Conservation (phyloP, 2,329 filamentous ascomycete species). For the Fusarium sp. region DNA sequence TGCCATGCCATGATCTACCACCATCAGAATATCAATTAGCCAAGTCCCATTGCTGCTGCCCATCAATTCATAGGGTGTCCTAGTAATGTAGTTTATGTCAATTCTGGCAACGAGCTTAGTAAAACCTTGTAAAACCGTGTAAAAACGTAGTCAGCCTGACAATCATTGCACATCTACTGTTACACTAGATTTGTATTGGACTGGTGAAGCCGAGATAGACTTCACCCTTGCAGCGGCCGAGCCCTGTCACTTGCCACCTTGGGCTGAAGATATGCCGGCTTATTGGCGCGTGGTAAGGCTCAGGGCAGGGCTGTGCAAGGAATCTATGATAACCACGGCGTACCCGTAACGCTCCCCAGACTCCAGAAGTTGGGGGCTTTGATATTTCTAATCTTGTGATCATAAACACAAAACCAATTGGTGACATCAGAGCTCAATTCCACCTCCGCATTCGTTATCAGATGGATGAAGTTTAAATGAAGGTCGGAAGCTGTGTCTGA, state of each 20-base stretch:
- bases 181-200: neutral
- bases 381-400: neutral
- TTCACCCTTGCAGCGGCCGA: neutral
- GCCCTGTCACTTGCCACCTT: constrained; percentile 1
- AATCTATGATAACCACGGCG: neutral
- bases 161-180: neutral
- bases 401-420: neutral
- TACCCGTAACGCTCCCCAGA: neutral
- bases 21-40: neutral
- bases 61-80: neutral
- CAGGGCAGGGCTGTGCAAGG: neutral
- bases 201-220: constrained; percentile 25
- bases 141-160: constrained; percentile 6
- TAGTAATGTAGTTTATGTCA: neutral
- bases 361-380: neutral
- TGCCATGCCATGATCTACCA: neutral
- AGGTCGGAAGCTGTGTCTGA: too few relatives aligned
- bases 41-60: neutral
- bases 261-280: neutral
- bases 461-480: neutral
- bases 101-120: constrained; percentile 9
- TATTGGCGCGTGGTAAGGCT: constrained; percentile 1
- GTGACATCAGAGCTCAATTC: neutral
- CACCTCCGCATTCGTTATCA: neutral
- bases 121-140: neutral